These are phyloP conservation scores for Pilaira anomala DNA, from an alignment of 192 early-diverging fungal genomes.

Conservation along the genomic window DNA sequence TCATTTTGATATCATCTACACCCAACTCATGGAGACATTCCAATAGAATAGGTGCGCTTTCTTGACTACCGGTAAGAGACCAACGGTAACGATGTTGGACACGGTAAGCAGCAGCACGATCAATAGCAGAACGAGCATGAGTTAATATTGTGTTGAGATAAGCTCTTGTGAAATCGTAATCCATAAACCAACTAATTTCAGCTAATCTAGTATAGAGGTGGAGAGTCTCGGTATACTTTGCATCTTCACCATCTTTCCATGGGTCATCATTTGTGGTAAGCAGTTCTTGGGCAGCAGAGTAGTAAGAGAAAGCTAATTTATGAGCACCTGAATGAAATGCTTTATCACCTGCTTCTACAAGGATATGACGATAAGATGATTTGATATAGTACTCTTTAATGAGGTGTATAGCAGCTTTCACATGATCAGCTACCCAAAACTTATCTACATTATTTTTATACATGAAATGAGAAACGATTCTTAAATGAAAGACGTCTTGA, in stretches of 20 bases:
- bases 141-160: slow-evolving; percentile 19
- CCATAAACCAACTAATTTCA: slow-evolving; percentile 33
- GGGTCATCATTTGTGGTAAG: not conserved
- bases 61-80: slow-evolving; percentile 10
- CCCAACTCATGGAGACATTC: slow-evolving; percentile 32
- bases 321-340: slow-evolving; percentile 32
- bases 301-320: slow-evolving; percentile 27
- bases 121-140: slow-evolving; percentile 22
- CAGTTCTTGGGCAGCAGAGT: slow-evolving; percentile 14
- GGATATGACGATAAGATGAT: slow-evolving; percentile 16
- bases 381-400: slow-evolving; percentile 23
- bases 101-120: slow-evolving; percentile 31
- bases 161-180: slow-evolving; percentile 12
- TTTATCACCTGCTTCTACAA: slow-evolving; percentile 22
- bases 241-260: slow-evolving; percentile 29
- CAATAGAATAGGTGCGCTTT: slow-evolving; percentile 14
- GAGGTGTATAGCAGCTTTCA: slow-evolving; percentile 21
- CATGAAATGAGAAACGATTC: slow-evolving; percentile 29
- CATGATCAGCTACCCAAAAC: slow-evolving; percentile 37
- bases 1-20: slow-evolving; percentile 8
- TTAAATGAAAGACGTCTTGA: slow-evolving; percentile 21
- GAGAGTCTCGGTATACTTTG: slow-evolving; percentile 28
- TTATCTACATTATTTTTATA: slow-evolving; percentile 13
- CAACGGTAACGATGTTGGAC: slow-evolving; percentile 28
- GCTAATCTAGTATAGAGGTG: slow-evolving; percentile 29